These are phyloP conservation scores for Bremia lactucae DNA, from an alignment of 352 stramenopile species.

Conservation along the genomic window DNA sequence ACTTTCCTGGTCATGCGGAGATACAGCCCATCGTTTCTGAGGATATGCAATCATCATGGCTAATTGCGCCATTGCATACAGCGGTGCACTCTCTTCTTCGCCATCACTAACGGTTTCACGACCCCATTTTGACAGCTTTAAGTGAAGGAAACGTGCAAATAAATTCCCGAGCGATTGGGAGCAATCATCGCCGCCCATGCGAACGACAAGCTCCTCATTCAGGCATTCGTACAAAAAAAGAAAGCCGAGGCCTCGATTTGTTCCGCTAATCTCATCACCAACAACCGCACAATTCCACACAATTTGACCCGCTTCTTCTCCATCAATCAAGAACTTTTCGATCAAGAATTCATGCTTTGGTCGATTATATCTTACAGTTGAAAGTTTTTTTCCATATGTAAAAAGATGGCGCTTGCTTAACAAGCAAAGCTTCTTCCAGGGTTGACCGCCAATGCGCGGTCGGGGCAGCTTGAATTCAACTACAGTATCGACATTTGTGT, in stretches of 20 bases:
- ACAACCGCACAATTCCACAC: slow-evolving; percentile 78
- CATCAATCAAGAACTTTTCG: slow-evolving; percentile 58
- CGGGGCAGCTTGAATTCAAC: slow-evolving; percentile 60
- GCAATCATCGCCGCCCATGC: slow-evolving; percentile 58
- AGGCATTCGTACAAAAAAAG: slow-evolving; percentile 81
- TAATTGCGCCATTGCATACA: slow-evolving; percentile 65
- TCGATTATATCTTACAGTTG: slow-evolving; percentile 75
- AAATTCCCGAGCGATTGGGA: slow-evolving; percentile 72
- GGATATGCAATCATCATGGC: slow-evolving; percentile 58
- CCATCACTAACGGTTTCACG: slow-evolving; percentile 76
- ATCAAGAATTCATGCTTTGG: slow-evolving; percentile 45
- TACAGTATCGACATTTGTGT: slow-evolving; percentile 9
- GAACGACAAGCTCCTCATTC: slow-evolving; percentile 52
- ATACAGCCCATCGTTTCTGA: slow-evolving; percentile 37
- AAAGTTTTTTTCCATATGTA: slow-evolving; percentile 71
- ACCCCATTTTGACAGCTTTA: slow-evolving; percentile 80
- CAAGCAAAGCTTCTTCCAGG: slow-evolving; percentile 77
- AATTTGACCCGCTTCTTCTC: slow-evolving; percentile 68
- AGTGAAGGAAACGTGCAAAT: slow-evolving; percentile 60
- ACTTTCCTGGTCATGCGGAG: slow-evolving; percentile 60
- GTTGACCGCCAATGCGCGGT: slow-evolving; percentile 67
- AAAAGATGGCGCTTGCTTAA: slow-evolving; percentile 66
- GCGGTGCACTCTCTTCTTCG: slow-evolving; percentile 69
- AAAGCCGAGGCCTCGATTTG: slow-evolving; percentile 67
- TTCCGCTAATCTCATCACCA: slow-evolving; percentile 72